Evolutionary conservation across 257 asterid species (phyloP).

Genomic region (Penstemon davidsonii): DNA sequence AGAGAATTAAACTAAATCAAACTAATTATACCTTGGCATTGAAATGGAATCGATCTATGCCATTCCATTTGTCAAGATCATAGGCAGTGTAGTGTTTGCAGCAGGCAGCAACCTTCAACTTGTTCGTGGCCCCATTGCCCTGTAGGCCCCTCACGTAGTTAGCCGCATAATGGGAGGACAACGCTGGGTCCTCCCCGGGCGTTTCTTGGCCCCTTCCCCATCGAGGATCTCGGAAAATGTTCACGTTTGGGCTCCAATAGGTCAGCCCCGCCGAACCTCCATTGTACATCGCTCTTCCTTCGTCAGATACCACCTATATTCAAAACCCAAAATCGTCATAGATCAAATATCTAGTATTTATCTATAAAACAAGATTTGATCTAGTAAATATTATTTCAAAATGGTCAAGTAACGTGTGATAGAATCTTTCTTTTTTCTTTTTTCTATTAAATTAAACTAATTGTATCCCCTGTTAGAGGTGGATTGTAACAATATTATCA

Average conservation of each 20-base stretch:
- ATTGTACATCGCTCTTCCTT: constrained; percentile 91
- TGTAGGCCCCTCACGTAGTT: constrained; percentile 78
- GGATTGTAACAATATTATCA: too few species aligned
- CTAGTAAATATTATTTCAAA: too few species aligned
- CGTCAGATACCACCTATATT: constrained; percentile 76
- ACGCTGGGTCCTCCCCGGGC: constrained; percentile 78
- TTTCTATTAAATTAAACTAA: too few species aligned
- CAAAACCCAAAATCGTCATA: too few species aligned
- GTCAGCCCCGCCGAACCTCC: constrained; percentile 82
- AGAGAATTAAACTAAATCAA: not conserved
- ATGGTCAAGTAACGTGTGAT: too few species aligned
- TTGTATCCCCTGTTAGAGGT: too few species aligned
- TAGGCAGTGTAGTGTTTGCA: constrained; percentile 93
- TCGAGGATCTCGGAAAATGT: constrained; percentile 81
- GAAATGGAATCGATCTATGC: constrained; percentile 67
- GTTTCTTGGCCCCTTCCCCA: constrained; percentile 97
- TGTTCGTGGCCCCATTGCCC: constrained; percentile 43
- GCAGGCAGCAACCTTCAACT: constrained; percentile 79
- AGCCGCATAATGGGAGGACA: constrained; percentile 63
- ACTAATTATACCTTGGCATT: constrained; percentile 62
- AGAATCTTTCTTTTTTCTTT: too few species aligned
- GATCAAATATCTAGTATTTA: not conserved
- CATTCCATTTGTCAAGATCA: constrained; percentile 82
- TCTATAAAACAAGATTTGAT: too few species aligned
- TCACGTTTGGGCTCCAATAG: constrained; percentile 94